Evolutionary conservation across 257 asterid genomes (phyloP), one percentile per base, ranked within the genome.

Genomic region (Solanum peruvianum): DNA sequence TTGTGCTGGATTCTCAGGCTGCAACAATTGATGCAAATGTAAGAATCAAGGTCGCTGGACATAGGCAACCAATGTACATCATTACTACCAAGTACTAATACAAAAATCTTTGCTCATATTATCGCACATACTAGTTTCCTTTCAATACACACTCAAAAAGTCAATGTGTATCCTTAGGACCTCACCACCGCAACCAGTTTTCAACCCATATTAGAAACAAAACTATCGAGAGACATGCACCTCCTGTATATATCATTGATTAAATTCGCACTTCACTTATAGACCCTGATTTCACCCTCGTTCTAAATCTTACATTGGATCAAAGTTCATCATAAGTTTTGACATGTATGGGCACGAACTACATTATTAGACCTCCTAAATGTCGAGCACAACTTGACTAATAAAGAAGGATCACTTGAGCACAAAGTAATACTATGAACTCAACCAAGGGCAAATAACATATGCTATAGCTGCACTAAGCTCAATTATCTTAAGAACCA

Each of bases 1-100:
- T 87, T 93, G 97, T 33, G 99, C 96, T 25, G 99, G 99, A 86
- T 94, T 95, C 89, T 97, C 99, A 3, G 99, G 99, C 99, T 97
- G 95, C 87, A 87, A 56, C 47, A 64, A 45, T 86, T 6, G 2
- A 78, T 47, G 72, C 52, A 47, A 82, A 29, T 72, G 45, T 20
- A 60, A 45, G 73, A 44, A 49, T 49, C 29, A 18, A 49, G 20
- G 29, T 29, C 45, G 6, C 85, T 47, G 44, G 18, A 11, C 85
- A 31, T 49, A 49, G 67, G 42, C 85, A 27, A 25, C 64, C 41
- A 78, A 35, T 35, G 7, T 35, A 35, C 39, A 35, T 35, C 39
- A 35, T 5, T 35, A 5, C 39, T 37, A 33, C 5, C 35, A 3
- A 33, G 35, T 33, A 33, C 5, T 4, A 33, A 33, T 33, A 33